These are phyloP conservation scores for Talaromyces trachyspermus DNA, from an alignment of 495 filamentous ascomycete species.

Conservation along the genomic window DNA sequence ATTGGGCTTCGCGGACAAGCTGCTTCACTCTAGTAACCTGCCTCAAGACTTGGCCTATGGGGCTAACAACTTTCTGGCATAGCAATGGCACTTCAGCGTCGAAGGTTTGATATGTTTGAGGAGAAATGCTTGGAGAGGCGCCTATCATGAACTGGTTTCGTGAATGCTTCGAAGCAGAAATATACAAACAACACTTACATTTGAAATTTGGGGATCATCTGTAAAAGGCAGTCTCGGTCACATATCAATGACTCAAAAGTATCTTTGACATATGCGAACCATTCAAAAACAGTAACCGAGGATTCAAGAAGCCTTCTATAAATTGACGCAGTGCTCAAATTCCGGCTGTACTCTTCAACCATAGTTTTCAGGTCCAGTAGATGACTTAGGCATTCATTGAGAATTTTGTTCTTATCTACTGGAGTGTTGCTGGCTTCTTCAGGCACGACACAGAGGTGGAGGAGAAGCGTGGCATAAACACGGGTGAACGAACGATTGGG, in stretches of 20 bases:
- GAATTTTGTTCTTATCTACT: neutral
- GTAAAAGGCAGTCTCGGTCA: neutral
- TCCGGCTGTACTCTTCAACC: neutral
- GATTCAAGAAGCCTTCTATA: neutral
- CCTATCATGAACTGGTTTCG: neutral
- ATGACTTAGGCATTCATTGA: constrained; percentile 6
- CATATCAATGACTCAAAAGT: neutral
- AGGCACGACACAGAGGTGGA: neutral
- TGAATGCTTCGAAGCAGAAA: neutral
- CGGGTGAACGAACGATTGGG: neutral
- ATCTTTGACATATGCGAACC: neutral
- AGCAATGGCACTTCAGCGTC: neutral
- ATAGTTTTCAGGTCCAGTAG: neutral
- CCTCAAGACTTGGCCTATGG: neutral
- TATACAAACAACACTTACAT: neutral
- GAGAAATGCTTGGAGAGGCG: neutral
- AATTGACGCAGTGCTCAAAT: neutral
- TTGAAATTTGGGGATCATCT: neutral
- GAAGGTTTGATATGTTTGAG: neutral
- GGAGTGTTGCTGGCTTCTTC: neutral
- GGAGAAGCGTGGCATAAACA: neutral
- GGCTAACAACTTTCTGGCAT: neutral
- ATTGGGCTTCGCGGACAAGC: neutral
- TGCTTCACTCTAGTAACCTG: neutral
- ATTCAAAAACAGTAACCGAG: neutral